phyloP scores from a whole-genome alignment of 1,284 basidiomycete genomes.

The Ganoderma sp. region DNA sequence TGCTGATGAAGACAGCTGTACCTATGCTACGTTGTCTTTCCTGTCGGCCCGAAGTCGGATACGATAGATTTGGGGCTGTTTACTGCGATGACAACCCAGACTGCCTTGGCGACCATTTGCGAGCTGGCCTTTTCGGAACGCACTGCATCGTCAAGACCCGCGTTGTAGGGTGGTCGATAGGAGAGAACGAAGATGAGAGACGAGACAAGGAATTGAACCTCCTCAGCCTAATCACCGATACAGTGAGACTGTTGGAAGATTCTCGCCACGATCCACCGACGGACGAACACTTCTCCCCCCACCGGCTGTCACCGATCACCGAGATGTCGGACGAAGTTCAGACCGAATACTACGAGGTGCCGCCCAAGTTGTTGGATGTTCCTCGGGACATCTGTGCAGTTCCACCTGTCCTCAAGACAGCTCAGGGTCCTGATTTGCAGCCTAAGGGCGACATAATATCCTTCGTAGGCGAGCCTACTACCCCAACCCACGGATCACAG shows the following conservation, averaged over 20 bases:
- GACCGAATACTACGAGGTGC: not conserved
- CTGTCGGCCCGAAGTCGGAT: not conserved
- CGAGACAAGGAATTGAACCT: not conserved
- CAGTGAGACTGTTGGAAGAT: not conserved
- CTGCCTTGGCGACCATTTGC: slow-evolving; percentile 21
- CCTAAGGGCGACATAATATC: not conserved
- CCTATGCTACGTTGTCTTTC: slow-evolving; percentile 21
- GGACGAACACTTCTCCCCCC: not conserved
- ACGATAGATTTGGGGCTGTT: not conserved
- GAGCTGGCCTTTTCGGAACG: not conserved
- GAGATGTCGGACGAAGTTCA: not conserved
- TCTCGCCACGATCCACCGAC: not conserved
- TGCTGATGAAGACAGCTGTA: slow-evolving; percentile 13
- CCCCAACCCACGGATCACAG: not conserved
- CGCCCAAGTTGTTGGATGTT: not conserved
- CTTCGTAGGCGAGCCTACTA: not conserved
- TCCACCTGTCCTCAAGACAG: not conserved
- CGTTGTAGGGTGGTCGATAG: slow-evolving; percentile 8
- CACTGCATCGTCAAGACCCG: slow-evolving; percentile 21
- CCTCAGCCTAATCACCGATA: not conserved
- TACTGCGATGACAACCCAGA: slow-evolving; percentile 27
- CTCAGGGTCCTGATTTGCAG: not conserved
- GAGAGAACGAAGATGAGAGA: not conserved
- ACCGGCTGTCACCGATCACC: slow-evolving; percentile 6
- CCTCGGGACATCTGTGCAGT: not conserved